phyloP scores from a whole-genome alignment of 257 asterid genomes.

The Ocimum tenuiflorum region DNA sequence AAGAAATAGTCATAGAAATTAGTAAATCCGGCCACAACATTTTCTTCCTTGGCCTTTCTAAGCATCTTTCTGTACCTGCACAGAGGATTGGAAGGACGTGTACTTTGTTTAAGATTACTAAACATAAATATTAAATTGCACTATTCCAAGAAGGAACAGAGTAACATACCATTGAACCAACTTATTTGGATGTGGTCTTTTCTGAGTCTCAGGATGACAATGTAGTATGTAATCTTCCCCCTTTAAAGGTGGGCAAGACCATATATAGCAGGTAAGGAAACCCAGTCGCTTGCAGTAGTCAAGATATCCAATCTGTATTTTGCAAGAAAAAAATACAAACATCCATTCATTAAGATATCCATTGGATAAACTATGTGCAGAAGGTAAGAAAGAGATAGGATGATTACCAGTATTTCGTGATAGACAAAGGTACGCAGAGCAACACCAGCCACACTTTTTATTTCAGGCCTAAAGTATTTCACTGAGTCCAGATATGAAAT shows the following conservation, averaged over 20 bases:
- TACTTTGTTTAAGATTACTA: background rate
- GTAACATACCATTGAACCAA: conserved; percentile 50
- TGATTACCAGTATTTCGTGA: conserved; percentile 62
- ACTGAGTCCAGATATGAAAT: conserved; percentile 78
- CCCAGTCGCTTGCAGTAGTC: conserved; percentile 74
- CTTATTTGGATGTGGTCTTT: conserved; percentile 50
- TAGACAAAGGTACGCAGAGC: conserved; percentile 70
- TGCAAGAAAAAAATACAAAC: background rate
- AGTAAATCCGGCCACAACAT: conserved; percentile 46
- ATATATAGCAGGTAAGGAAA: conserved; percentile 57
- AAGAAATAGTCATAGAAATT: conserved; percentile 55
- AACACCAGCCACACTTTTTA: conserved; percentile 44
- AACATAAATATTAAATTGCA: background rate
- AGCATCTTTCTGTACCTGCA: conserved; percentile 66
- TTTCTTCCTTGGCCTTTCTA: conserved; percentile 45
- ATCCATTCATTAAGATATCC: background rate
- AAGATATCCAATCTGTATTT: conserved; percentile 66
- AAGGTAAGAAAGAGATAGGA: background rate
- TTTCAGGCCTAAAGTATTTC: conserved; percentile 61
- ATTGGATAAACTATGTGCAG: background rate
- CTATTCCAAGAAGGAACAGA: background rate
- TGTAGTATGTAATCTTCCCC: conserved; percentile 70
- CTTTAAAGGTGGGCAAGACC: conserved; percentile 77
- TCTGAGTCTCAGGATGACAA: conserved; percentile 74
- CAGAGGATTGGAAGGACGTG: background rate